Evolutionary conservation across 768 basidiomycete species (phyloP).

Genomic region (Dacryopinax spathularia): DNA sequence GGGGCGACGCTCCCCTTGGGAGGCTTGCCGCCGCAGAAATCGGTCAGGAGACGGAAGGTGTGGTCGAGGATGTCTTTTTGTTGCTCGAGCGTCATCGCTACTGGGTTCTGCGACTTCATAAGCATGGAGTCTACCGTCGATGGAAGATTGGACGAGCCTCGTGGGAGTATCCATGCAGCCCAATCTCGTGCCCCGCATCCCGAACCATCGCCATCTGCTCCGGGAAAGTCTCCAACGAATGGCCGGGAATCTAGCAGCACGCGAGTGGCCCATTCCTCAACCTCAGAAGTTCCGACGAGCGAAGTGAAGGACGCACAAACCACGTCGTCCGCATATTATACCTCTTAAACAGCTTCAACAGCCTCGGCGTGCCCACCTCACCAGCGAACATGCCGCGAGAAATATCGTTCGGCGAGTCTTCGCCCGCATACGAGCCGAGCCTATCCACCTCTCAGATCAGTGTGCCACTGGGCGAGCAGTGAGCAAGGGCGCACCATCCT

Average conservation of each 20-base stretch:
- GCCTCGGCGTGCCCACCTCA: slow-evolving; percentile 53
- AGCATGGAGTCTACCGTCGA: background rate
- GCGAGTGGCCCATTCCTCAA: background rate
- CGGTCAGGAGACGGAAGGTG: slow-evolving; percentile 48
- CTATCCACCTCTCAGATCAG: too few species aligned
- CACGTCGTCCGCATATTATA: slow-evolving; percentile 55
- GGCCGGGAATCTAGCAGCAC: slow-evolving; percentile 28
- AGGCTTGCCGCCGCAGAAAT: slow-evolving; percentile 45
- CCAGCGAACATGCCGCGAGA: slow-evolving; percentile 61
- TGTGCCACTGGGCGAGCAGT: too few species aligned
- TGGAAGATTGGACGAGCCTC: slow-evolving; percentile 29
- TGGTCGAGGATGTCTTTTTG: slow-evolving; percentile 58
- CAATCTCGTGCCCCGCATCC: slow-evolving; percentile 62
- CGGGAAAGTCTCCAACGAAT: slow-evolving; percentile 63
- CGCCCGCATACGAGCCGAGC: slow-evolving; percentile 64
- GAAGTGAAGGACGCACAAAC: slow-evolving; percentile 38
- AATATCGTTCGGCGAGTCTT: slow-evolving; percentile 55
- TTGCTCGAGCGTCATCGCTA: slow-evolving; percentile 44
- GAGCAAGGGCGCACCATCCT: too few species aligned
- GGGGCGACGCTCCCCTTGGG: slow-evolving; percentile 57
- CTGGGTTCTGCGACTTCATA: slow-evolving; percentile 36
- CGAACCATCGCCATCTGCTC: slow-evolving; percentile 52
- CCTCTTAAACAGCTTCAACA: slow-evolving; percentile 58
- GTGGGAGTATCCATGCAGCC: slow-evolving; percentile 58
- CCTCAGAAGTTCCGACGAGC: too few species aligned